Base-by-base conservation (phyloP, 768 basidiomycete genomes). In the Boletus rubroflammeus region DNA sequence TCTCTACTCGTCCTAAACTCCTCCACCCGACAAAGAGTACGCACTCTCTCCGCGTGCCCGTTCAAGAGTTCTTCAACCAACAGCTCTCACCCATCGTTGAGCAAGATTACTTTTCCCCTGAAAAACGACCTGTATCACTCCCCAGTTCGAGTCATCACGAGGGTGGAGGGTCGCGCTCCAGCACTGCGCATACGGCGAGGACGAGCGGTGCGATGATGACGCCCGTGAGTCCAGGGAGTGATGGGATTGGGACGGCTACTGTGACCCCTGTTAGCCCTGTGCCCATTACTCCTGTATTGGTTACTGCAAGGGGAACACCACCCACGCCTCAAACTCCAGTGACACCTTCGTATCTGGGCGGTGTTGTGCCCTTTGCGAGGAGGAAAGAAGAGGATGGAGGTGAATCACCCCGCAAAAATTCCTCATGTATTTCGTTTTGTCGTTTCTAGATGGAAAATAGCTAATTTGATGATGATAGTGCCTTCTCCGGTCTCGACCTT, bases 1-100 rank as follows among this genome's bases (percentile, higher is more conserved):
- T 63, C 21, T 45, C 47, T 45, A 54, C 70, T 50, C 65, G 68
- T 40, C 66, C 76, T 9, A 75, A 70, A 50, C 61, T 74, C 26
- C 44, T 67, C 15, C 60, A 67, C 21, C 54, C 64, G 9, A 61
- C 69, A 29, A 68, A 72, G 58, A 77, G 77, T 53, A 71, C 75
- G 9, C 76, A 75, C 38, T 77, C 76, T 15, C 65, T 80, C 26
- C 76, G 74, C 32, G 67, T 75, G 15, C 74, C 78, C 26, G 50
- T 66, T 21, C 66, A 63, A 31, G 72, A 62, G 47, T 61, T 58
- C 31, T 64, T 58, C 49, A 67, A 57, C 47, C 62, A 61, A 47
- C 84, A 78, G 42, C 76, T 87, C 35, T 85, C 85, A 2, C 85
- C 86, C 0, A 86, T 88, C 38, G 76, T 76, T 9, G 86, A 87